Evolutionary conservation across 2,329 filamentous ascomycete species (phyloP), one percentile per base, ranked within the genome.

Genomic region (Aciculosporium take): DNA sequence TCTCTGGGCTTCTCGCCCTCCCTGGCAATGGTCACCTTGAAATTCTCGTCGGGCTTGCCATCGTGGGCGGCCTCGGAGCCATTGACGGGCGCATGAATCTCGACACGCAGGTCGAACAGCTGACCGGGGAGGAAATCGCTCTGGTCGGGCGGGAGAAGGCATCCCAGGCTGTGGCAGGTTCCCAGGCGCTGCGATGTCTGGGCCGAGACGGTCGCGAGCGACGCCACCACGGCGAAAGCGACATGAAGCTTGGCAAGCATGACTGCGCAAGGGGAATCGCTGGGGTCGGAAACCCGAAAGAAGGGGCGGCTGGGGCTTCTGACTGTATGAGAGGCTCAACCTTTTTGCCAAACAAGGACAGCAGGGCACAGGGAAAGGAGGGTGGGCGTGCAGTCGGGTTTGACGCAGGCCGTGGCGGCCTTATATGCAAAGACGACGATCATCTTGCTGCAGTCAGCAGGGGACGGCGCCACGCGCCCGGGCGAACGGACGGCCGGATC

Each of bases 41-140:
- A 91, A 39, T 75, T 69, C 54, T 81, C 72, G 56, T 91, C 83
- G 12, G 83, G 78, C 49, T 74, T 69, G 45, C 76, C 76, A 43
- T 73, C 62, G 49, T 77, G 74, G 46, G 76, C 83, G n/a, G 79
- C 79, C 60, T 91, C 83, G 29, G 81, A 83, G 49, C 85, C 84
- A 59, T 91, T 91, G 55, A 80, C 69, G 5, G 84, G 84, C 8
- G 83, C 82, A 56, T 89, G 84, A 24, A 91, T 75, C 59, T 91
- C 84, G 45, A 89, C 72, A 45, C 84, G 79, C 47, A 93, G 79
- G 56, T 91, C 85, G 54, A 91, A 91, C 58, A 75, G 80, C 63
- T 91, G 84, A 10, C 84, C 84, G 5, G 84, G 79, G 2, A 93
- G 71, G 63, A 91, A 91, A 53, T 91, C 84, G 48, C 81, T 78